Base-by-base conservation (phyloP, 352 stramenopile species). In the Phytopythium litorale region DNA sequence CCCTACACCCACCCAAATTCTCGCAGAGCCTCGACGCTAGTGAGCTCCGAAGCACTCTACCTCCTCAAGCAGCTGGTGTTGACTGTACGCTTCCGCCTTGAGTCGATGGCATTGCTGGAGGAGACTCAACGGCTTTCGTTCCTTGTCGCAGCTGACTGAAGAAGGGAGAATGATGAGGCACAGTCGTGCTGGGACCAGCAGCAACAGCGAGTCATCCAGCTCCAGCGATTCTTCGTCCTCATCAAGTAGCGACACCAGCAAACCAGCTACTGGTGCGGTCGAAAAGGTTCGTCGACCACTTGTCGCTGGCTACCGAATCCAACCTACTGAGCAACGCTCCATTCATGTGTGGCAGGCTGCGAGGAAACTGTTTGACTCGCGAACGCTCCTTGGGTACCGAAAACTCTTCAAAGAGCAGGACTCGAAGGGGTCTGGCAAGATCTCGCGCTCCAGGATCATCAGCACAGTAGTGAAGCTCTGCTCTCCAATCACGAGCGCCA, bases 41-140 rank as follows among this genome's bases (percentile, higher is more conserved):
- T 84, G 6, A 64, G 66, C 25, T 70, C 53, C 4, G 76, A 91
- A 19, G 72, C 74, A 19, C 25, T 86, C 19, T 87, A 86, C 57
- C 48, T 91, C 28, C 67, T 91, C 7, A 77, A 91, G 43, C 79
- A 91, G 45, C 63, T 91, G 19, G 78, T 78, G 2, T 75, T 89
- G 72, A 88, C 79, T 61, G 79, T 89, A 64, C 7, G 57, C 62
- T 2, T 33, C 48, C 40, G 48, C 13, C 23, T 63, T 25, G 8
- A 15, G 25, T 33, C 54, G 7, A 8, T 51, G 5, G 2, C 7
- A 25, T 15, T 56, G 18, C 19, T 35, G 28, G 12, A 59, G 19
- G 16, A 12, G 7, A 48, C 7, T 42, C 23, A 48, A 46, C 56
- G 12, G 18, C 18, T 37, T n/a, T 13, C 18, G 15, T 42, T 58